Conservation (phyloP, 2,329 filamentous ascomycete genomes). For the Botrytis galanthina region DNA sequence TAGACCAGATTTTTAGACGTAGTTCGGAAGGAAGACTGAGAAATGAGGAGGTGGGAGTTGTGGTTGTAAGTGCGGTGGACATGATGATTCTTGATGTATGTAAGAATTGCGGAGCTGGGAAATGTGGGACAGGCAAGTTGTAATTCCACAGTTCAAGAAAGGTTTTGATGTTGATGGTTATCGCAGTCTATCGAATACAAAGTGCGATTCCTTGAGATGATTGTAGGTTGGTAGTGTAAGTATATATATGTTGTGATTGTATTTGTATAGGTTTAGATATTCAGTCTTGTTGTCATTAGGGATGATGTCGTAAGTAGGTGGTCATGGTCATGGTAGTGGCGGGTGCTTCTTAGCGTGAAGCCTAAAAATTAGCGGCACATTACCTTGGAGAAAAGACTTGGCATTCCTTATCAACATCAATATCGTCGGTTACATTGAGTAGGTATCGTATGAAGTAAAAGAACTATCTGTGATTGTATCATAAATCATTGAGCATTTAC, state of each 20-base stretch:
- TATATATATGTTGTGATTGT: neutral
- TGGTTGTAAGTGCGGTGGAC: neutral
- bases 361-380: neutral
- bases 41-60: conserved; percentile 12
- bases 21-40: conserved; percentile 20
- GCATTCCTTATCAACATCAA: neutral
- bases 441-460: neutral
- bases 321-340: neutral
- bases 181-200: neutral
- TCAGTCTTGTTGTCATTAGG: conserved; percentile 7
- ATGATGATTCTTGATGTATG: neutral
- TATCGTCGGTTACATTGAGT: neutral
- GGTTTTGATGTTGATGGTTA: neutral
- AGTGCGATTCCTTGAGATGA: neutral
- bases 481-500: neutral
- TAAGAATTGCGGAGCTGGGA: neutral
- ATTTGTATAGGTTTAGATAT: neutral
- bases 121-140: neutral
- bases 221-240: neutral
- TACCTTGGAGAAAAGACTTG: conserved; percentile 1
- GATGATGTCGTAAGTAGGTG: conserved; percentile 1
- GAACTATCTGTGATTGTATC: neutral
- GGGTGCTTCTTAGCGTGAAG: neutral
- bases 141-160: neutral
- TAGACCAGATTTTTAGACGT: conserved; percentile 21